phyloP scores from a whole-genome alignment of 176 grass and related monocot species.

The Triticum turgidum region DNA sequence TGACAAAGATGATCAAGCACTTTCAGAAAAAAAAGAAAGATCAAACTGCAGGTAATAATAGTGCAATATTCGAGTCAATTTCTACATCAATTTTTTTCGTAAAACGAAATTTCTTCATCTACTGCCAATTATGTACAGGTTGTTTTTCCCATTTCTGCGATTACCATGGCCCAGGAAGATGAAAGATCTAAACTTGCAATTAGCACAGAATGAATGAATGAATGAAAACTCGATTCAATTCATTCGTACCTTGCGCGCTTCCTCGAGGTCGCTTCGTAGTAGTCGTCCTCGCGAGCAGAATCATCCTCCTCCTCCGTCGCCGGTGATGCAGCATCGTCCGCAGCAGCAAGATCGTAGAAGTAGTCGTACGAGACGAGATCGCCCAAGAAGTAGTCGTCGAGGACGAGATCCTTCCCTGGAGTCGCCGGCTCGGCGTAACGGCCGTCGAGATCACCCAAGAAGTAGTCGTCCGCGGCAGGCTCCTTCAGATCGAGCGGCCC shows the following conservation, averaged over 20 bases:
- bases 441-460: background rate
- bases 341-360: background rate
- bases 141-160: background rate
- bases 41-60: too few species aligned
- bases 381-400: background rate
- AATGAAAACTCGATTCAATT: background rate
- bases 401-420: background rate
- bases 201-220: background rate
- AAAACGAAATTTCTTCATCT: too few species aligned
- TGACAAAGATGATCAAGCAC: too few species aligned
- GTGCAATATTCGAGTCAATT: too few species aligned
- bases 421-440: too few species aligned
- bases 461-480: background rate
- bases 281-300: conserved; percentile 17
- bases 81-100: too few species aligned
- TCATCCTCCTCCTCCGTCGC: background rate
- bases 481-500: background rate
- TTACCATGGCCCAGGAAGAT: background rate
- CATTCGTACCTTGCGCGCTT: conserved; percentile 44
- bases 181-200: background rate
- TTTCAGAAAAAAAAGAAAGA: too few species aligned
- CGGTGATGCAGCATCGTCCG: background rate
- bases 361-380: background rate
- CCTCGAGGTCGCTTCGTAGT: conserved; percentile 6
- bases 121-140: background rate